phyloP scores from a whole-genome alignment of 116 monocot species.

The Dioscorea cayenensis region DNA sequence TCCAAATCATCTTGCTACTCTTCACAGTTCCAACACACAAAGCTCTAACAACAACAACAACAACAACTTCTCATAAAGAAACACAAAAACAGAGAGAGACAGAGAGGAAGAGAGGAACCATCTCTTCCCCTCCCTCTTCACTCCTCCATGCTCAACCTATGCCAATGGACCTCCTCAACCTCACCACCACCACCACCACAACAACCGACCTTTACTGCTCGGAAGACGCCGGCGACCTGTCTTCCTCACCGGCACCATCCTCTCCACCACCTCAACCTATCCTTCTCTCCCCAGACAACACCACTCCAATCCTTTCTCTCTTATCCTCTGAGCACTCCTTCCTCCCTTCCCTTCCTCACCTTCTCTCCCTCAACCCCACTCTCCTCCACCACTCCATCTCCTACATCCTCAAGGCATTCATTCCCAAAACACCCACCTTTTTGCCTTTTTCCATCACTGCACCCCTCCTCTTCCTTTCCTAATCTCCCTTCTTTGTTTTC shows the following conservation, averaged over 20 bases:
- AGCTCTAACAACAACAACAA: too few relatives aligned
- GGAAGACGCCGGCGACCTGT: constrained; percentile 40
- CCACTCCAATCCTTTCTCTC: constrained; percentile 6
- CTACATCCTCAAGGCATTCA: constrained; percentile 72
- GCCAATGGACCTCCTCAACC: constrained; percentile 1
- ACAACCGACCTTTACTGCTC: constrained; percentile 40
- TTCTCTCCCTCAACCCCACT: constrained; percentile 33
- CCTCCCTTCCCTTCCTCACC: constrained; percentile 32
- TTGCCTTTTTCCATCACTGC: not conserved
- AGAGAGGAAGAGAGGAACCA: not conserved
- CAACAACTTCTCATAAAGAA: not conserved
- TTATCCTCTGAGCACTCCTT: constrained; percentile 31
- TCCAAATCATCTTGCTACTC: too few relatives aligned
- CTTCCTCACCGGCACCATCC: constrained; percentile 15
- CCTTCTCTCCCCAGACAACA: not conserved
- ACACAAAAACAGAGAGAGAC: not conserved
- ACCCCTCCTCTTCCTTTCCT: too few relatives aligned
- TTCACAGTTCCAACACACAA: too few relatives aligned
- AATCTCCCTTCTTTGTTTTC: not conserved
- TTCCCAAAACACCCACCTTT: not conserved
- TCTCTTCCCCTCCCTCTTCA: not conserved
- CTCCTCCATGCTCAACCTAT: not conserved
- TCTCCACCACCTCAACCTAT: not conserved
- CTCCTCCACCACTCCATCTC: constrained; percentile 50
- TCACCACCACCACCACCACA: not conserved